Base-by-base conservation (phyloP, 2,329 filamentous ascomycete genomes). In the Dothideomycetes sp. region DNA sequence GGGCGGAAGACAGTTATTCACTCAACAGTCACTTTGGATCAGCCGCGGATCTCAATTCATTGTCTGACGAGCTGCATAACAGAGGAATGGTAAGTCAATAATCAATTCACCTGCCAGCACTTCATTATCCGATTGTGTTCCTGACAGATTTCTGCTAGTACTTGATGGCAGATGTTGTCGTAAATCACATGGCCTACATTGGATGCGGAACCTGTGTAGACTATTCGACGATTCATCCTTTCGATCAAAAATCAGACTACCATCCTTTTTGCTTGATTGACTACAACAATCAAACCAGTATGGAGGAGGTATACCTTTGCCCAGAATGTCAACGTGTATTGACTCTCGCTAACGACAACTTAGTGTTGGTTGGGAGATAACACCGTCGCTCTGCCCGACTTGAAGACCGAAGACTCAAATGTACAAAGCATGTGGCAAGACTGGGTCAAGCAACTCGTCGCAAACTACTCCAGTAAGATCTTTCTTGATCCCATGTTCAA, bases 221-320 rank as follows among this genome's bases (percentile, higher is more conserved):
- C 44, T 61, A 57, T 28, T 55, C 48, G 22, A 49, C 50, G 15
- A 64, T 64, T 45, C 55, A 50, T 4, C 63, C 63, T 4, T 68
- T 68, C 52, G 55, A 64, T 45, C 48, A 53, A 13, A 48, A 53
- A 43, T 65, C 65, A 11, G 48, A 54, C 35, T 59, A 49, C 36
- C 78, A 83, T 52, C 31, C 68, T 0, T 73, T 69, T 49, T 83
- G 80, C 57, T 52, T 54, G 4, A 67, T 74, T 36, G 57, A 81
- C 56, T 79, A 76, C 59, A 54, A 60, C 33, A 57, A 78, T 53
- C 38, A 54, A 16, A 53, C 49, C 17, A 55, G 56, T 22, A 51
- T 62, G 34, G 54, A 63, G 41, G 43, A 56, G 18, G 38, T 41
- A 4, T n/a, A 31, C n/a, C n/a, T 9, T 2, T 13, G 8, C 3